These are phyloP conservation scores for Gentiana dahurica DNA, from an alignment of 257 asterid genomes.

Conservation along the genomic window DNA sequence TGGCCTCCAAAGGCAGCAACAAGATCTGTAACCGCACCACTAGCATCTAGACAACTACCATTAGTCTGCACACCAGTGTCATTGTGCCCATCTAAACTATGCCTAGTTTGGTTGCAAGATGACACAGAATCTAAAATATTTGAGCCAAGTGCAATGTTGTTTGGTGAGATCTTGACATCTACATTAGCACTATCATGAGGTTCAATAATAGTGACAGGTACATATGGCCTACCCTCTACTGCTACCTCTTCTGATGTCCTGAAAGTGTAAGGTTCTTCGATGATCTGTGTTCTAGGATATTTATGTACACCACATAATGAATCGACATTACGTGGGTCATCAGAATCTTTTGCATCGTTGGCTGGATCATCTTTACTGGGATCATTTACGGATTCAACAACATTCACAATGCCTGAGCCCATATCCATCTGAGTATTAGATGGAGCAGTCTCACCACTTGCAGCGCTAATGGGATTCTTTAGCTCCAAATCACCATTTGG, in stretches of 20 bases:
- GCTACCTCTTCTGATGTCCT: conserved; percentile 21
- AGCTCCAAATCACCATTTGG: conserved; percentile 26
- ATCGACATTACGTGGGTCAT: conserved; percentile 32
- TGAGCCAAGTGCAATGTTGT: conserved; percentile 19
- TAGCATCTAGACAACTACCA: conserved; percentile 23
- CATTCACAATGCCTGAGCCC: conserved; percentile 27
- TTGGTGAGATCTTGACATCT: conserved; percentile 21
- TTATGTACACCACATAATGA: conserved; percentile 22
- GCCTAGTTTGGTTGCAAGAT: conserved; percentile 36
- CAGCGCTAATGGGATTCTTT: conserved; percentile 27
- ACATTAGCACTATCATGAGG: conserved; percentile 26
- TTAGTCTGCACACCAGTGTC: conserved; percentile 28
- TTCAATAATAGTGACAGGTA: conserved; percentile 24
- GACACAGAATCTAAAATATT: conserved; percentile 54
- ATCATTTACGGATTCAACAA: conserved; percentile 30
- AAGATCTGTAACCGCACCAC: conserved; percentile 24
- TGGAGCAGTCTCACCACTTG: conserved; percentile 21
- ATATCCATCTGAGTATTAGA: conserved; percentile 29
- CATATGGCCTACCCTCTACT: conserved; percentile 24
- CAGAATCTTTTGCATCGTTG: conserved; percentile 23
- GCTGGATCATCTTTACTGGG: conserved; percentile 20
- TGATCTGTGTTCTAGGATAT: conserved; percentile 21
- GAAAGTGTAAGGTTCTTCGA: conserved; percentile 24
- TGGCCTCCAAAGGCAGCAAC: conserved; percentile 17
- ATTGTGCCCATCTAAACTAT: conserved; percentile 31